Base-by-base conservation (phyloP, 23 red algal genomes). In the Cyanidioschyzon merolae region DNA sequence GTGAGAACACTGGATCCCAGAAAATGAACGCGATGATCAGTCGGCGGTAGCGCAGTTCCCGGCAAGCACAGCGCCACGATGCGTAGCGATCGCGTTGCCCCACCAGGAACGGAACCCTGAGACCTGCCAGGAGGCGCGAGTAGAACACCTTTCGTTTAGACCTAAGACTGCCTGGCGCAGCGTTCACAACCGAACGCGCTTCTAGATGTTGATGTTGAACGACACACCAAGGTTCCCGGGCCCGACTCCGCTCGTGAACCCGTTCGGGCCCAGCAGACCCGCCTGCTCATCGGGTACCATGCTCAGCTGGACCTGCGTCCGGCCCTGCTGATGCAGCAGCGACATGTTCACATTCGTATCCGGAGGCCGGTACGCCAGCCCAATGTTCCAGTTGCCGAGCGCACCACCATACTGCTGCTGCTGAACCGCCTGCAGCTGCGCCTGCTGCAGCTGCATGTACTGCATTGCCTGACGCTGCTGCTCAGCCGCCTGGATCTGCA, bases 241-340 rank as follows among this genome's bases (percentile, higher is more conserved):
- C 17, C 83, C 79, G 32, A 96, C 79, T 57, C 92, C 92, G 12
- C 86, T 83, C 39, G 92, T 96, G 77, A 96, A 96, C 36, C 92
- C 92, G 57, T 88, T 88, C 32, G 91, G 91, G 38, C 92, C 92
- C 31, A 87, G 50, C 15, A 88, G 76, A 15, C 85, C 87, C n/a
- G 87, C 87, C 37, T 77, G 75, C 63, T 96, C 92, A 58, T 96
- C 92, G 36, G 92, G 92, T 37, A 96, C 92, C 92, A 96, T 96
- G 37, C 80, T 86, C 24, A 96, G 81, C 38, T 96, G 87, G 58
- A 96, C 82, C 63, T 87, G 86, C 30, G 92, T 96, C 58, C 87
- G 83, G 25, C 88, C 87, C 68, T 87, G 87, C 67, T 90, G 87
- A 67, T 96, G 90, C 37, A 86, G 83, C 1, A 96, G 87, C 74